phyloP scores from a whole-genome alignment of 108 stramenopile species.

The Pelagomonas calceolata region DNA sequence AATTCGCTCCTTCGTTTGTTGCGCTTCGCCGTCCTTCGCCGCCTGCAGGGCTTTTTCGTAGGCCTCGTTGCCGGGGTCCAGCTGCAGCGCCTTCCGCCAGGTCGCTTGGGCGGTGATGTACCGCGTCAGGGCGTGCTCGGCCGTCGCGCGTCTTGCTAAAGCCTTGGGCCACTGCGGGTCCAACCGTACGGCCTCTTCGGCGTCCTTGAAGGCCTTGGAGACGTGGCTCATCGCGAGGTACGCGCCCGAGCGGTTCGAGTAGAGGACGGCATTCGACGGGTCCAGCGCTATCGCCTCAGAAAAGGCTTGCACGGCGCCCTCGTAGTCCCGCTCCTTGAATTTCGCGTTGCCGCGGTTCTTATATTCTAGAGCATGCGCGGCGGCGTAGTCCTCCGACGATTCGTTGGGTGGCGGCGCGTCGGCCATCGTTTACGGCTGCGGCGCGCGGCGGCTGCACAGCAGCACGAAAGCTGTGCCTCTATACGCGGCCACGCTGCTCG shows the following conservation, averaged over 20 bases:
- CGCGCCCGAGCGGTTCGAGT: slow-evolving; percentile 46
- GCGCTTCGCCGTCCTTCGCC: slow-evolving; percentile 25
- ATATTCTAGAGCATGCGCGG: slow-evolving; percentile 16
- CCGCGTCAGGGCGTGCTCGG: slow-evolving; percentile 36
- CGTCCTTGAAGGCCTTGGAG: slow-evolving; percentile 45
- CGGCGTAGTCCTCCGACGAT: background rate
- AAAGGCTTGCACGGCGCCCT: slow-evolving; percentile 44
- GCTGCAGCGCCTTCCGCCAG: slow-evolving; percentile 20
- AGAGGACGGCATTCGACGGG: slow-evolving; percentile 29
- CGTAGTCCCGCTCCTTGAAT: slow-evolving; percentile 35
- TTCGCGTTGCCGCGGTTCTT: slow-evolving; percentile 44
- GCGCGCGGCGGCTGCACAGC: too few relatives aligned
- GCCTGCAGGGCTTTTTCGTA: slow-evolving; percentile 21
- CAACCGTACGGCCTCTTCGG: slow-evolving; percentile 36
- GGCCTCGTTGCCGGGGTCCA: slow-evolving; percentile 27
- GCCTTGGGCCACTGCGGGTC: slow-evolving; percentile 39
- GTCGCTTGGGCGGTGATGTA: slow-evolving; percentile 10
- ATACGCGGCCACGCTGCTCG: too few relatives aligned
- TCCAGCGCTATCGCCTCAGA: slow-evolving; percentile 38
- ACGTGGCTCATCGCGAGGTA: slow-evolving; percentile 38
- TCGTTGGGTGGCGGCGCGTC: too few relatives aligned
- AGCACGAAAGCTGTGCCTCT: too few relatives aligned
- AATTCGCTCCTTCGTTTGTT: slow-evolving; percentile 13
- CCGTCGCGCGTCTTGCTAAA: slow-evolving; percentile 33
- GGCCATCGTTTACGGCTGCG: too few relatives aligned